Evolutionary conservation across 78 protist genomes (phyloP).

Genomic region (Dictyostelium purpureum): DNA sequence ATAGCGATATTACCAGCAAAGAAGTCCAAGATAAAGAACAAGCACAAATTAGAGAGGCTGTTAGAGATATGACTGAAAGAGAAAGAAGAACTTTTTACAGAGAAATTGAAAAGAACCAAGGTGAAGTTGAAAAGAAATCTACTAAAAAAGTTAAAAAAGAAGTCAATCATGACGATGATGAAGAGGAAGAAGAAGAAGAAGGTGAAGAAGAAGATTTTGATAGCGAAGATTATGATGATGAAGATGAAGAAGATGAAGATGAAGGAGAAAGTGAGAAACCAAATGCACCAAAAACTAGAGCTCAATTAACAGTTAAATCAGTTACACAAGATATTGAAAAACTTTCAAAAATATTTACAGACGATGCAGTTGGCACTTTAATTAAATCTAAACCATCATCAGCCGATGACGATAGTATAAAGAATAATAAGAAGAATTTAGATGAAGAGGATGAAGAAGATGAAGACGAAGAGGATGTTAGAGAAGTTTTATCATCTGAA

Average conservation of each 20-base stretch:
- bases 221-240: not conserved
- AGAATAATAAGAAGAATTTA: not conserved
- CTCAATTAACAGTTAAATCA: not conserved
- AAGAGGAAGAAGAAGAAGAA: slow-evolving; percentile 9
- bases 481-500: not conserved
- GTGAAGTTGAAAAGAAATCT: slow-evolving; percentile 6
- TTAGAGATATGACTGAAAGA: slow-evolving; percentile 80
- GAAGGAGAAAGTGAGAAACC: not conserved
- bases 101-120: slow-evolving; percentile 46
- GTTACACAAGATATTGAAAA: not conserved
- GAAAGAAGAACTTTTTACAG: slow-evolving; percentile 80
- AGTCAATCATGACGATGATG: not conserved
- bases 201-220: slow-evolving; percentile 5
- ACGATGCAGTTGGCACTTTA: not conserved
- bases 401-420: not conserved
- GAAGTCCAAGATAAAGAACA: slow-evolving; percentile 52
- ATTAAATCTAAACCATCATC: not conserved
- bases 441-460: slow-evolving; percentile 19
- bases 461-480: slow-evolving; percentile 37
- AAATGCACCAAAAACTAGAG: not conserved
- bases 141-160: not conserved
- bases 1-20: slow-evolving; percentile 32
- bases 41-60: slow-evolving; percentile 37
- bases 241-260: not conserved
- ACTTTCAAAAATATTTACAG: not conserved